Evolutionary conservation across 2,329 filamentous ascomycete genomes (phyloP), one percentile per base, ranked within the genome.

Genomic region (Botrytis paeoniae): DNA sequence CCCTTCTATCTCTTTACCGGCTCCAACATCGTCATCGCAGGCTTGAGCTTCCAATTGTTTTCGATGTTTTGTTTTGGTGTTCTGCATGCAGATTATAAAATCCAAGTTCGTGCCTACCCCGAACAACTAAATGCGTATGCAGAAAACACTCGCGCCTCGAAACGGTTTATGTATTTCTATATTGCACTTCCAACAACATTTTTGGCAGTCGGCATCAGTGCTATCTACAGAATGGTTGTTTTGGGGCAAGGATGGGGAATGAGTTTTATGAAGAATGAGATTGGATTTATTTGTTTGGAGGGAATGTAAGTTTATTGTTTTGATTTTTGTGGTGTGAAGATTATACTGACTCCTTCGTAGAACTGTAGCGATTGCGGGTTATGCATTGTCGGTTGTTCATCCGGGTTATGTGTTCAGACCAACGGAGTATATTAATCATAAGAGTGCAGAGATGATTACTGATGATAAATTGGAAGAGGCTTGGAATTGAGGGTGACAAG

Each of bases 381-480:
- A 54, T 39, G 45, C n/a, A n/a, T 54, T 69, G 25, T 69, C 65
- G 25, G 1, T 37, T 69, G n/a, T 57, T 48, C 65, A 69, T 29
- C 65, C 65, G n/a, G 65, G 65, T 12, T 69, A 69, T 12, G 65
- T 69, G 35, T 69, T 69, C 37, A 57, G 65, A 32, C 61, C 61
- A 39, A 54, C 45, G 45, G 65, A 69, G 9, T 69, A 69, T 5
- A 54, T 69, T 2, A 57, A n/a, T 4, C 48, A 69, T 29, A 54
- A 45, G 45, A 54, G 32, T 37, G 65, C 65, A 39, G 22, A 39
- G 35, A 69, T 51, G 5, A 54, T 57, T 12, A 39, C 37, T 18
- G 45, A 69, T 37, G 65, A 69, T 35, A 69, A 69, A 35, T 57
- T 69, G 32, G 65, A 69, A 54, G 65, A 69, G 4, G 65, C 65